Base-by-base conservation (phyloP, 306 rosid genomes). In the Heteromeles arbutifolia region DNA sequence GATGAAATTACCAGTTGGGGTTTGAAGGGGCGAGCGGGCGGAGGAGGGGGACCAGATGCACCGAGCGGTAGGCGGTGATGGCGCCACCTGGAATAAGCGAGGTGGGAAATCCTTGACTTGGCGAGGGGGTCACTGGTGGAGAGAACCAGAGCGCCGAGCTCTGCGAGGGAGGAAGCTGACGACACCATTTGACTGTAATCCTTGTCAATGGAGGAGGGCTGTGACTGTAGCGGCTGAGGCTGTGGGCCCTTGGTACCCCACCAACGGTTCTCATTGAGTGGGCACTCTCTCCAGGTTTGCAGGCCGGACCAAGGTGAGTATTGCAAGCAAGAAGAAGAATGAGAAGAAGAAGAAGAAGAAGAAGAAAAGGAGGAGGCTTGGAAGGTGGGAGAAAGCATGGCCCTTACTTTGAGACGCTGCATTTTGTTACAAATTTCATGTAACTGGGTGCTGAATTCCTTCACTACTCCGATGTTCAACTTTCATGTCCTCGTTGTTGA, bases 181-280 rank as follows among this genome's bases (percentile, higher is more conserved):
- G 85, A 69, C 4, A 31, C 78, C 4, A 83, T 77, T 61, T 82
- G 79, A 56, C 56, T 18, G 12, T 80, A 70, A 44, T 8, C 3
- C 17, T 29, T 17, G 44, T 79, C 62, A 31, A 21, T 4, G 6
- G 70, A 22, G 8, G 68, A 74, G 5, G 74, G 17, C 34, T 63
- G 53, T 21, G 85, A 57, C 43, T 52, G 74, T 21, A 13, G 82
- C 8, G 68, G 53, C 56, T 58, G 76, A 31, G 84, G 77, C 74
- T 86, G 75, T 1, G 98, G 97, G 48, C 90, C 96, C 9, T 79
- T 72, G 73, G 79, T 81, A 61, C 98, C 97, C 98, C 97, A 95
- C 8, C 25, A 44, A 31, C 97, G 93, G 74, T 88, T 77, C 81
- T 87, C 80, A 63, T 87, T 86, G 72, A 92, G 81, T 52, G 96